Evolutionary conservation across 768 basidiomycete species (phyloP).

Genomic region (Calocybe cyanea): DNA sequence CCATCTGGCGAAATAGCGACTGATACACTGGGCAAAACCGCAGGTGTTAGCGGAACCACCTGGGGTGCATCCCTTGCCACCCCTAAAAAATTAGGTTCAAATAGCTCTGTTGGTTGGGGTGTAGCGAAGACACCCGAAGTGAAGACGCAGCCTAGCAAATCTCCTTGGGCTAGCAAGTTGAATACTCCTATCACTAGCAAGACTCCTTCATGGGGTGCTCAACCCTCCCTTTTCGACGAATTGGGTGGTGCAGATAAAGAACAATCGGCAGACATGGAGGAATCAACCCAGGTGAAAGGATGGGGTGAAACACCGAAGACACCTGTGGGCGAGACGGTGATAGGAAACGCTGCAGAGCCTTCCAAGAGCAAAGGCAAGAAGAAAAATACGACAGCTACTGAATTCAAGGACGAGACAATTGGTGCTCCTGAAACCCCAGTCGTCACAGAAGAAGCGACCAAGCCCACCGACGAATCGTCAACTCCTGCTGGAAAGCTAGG

Average conservation of each 20-base stretch:
- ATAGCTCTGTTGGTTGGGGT: constrained; percentile 8
- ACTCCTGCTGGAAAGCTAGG: background rate
- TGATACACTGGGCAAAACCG: constrained; percentile 1
- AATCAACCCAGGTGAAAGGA: too few species aligned
- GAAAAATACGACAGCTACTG: too few species aligned
- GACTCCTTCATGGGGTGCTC: constrained; percentile 13
- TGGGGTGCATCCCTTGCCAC: constrained; percentile 9
- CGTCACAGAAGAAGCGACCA: too few species aligned
- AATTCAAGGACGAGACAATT: too few species aligned
- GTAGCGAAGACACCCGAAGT: constrained; percentile 2
- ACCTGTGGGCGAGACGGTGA: too few species aligned
- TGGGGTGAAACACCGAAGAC: too few species aligned
- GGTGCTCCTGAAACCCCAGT: too few species aligned
- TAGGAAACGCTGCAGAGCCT: too few species aligned
- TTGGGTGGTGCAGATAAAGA: constrained; percentile 1
- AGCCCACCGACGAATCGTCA: background rate
- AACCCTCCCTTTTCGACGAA: constrained; percentile 1
- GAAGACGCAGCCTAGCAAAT: constrained; percentile 6
- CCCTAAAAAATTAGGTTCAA: constrained; percentile 11
- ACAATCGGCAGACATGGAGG: background rate
- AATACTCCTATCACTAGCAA: constrained; percentile 10
- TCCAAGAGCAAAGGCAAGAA: too few species aligned
- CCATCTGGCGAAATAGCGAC: constrained; percentile 1
- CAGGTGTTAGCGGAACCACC: background rate
- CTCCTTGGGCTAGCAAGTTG: constrained; percentile 10